Base-by-base conservation (phyloP, 2,329 filamentous ascomycete species). In the Biscogniauxia marginata region DNA sequence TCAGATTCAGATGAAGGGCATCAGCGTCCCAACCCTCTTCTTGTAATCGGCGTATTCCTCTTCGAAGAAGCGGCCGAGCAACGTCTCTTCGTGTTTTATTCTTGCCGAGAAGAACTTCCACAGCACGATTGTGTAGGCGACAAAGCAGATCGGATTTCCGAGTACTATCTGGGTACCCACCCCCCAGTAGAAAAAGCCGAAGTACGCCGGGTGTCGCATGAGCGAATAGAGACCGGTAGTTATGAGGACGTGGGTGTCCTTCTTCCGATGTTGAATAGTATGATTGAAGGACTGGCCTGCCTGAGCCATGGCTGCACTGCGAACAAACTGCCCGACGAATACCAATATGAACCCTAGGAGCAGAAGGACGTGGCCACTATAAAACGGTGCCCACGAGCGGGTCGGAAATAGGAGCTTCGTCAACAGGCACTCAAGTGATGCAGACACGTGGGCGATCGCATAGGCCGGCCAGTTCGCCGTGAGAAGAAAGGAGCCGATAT, bases 131-230 rank as follows among this genome's bases (percentile, higher is more conserved):
- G 84, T 75, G 76, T 96, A 98, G 1, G 75, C 89, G 6, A 87
- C 63, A 55, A 96, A 85, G 71, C 91, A 96, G 2, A 96, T 63
- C 7, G 83, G 75, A 74, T 99, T 99, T 18, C 93, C 93, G 61
- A 97, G 79, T 53, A 96, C 85, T 46, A 98, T 70, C 78, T 99
- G 95, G 11, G 93, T 96, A 4, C 95, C 95, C n/a, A 98, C 69
- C 0, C 90, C 91, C 93, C 93, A 99, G 86, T 92, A 98, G 74
- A 96, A 99, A 77, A 97, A 99, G 3, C 93, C 95, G 77, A 98
- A 97, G 75, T 99, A 99, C 57, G 89, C 89, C 11, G 95, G 95
- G 73, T 99, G 95, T 21, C 95, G 80, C 52, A 96, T 77, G 46
- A 82, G 72, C 7, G 78, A 77, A 72, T 98, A 99, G 30, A 98